These are phyloP conservation scores for Chionographis japonica DNA, from an alignment of 106 monocot genomes.

Conservation along the genomic window DNA sequence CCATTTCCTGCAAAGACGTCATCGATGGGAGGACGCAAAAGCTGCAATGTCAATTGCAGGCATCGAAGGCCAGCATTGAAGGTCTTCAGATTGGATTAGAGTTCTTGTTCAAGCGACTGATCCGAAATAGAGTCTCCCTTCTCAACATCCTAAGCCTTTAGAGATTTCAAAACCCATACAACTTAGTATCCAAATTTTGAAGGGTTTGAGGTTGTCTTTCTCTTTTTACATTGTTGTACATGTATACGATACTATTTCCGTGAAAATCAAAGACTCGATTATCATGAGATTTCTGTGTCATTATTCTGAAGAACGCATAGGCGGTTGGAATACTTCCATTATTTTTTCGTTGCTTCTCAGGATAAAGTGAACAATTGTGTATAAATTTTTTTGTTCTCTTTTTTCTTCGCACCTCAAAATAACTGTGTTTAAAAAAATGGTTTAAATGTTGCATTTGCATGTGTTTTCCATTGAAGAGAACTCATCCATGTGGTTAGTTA, in stretches of 20 bases:
- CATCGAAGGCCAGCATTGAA: constrained; percentile 2
- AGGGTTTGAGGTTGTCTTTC: neutral
- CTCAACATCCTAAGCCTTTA: constrained; percentile 23
- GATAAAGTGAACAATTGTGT: too few relatives aligned
- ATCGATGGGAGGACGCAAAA: neutral
- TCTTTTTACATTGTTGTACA: neutral
- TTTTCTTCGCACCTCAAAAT: too few relatives aligned
- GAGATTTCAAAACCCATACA: neutral
- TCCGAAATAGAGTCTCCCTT: constrained; percentile 34
- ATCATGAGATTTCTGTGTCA: too few relatives aligned
- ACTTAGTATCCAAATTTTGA: constrained; percentile 2
- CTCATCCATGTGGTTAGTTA: too few relatives aligned
- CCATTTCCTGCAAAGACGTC: constrained; percentile 7
- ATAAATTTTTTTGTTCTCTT: too few relatives aligned
- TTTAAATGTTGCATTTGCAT: too few relatives aligned
- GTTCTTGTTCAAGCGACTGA: constrained; percentile 15
- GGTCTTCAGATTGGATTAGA: constrained; percentile 18
- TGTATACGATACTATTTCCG: neutral
- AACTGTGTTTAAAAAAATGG: too few relatives aligned
- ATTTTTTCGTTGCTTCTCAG: too few relatives aligned
- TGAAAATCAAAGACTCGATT: neutral
- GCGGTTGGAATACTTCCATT: too few relatives aligned
- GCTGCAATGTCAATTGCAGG: constrained; percentile 4
- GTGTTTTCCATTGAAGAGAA: too few relatives aligned
- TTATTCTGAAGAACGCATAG: too few relatives aligned